Percentiles rank a stretch among this genome's conserved stretches.
Evolutionary conservation across 2,329 filamentous ascomycete genomes (phyloP).

Genomic region (Colletotrichum cordylinicola): DNA sequence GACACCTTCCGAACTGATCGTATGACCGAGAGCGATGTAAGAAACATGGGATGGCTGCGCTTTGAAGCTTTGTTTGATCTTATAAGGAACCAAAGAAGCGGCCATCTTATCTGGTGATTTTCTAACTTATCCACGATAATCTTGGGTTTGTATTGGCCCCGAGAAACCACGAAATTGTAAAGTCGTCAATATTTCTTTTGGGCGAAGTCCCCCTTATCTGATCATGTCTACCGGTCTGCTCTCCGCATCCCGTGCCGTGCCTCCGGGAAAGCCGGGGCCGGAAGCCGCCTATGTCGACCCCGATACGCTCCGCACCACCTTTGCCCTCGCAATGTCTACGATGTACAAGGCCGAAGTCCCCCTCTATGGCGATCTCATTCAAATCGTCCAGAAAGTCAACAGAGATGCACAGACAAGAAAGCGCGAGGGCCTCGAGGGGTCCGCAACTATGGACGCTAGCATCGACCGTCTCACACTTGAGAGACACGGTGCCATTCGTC

Average conservation of each 20-base stretch:
- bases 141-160: accelerated
- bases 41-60: background rate
- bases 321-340: slow-evolving; percentile 36
- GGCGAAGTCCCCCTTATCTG: background rate
- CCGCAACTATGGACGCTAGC: background rate
- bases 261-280: background rate
- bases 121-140: background rate
- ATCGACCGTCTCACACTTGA: slow-evolving; percentile 23
- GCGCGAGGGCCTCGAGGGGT: background rate
- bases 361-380: slow-evolving; percentile 36
- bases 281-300: slow-evolving; percentile 8
- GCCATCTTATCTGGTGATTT: no score
- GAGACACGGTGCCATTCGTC: slow-evolving; percentile 53
- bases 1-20: background rate
- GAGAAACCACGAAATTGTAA: background rate
- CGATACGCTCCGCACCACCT: slow-evolving; percentile 29
- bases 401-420: background rate
- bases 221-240: background rate
- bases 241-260: background rate
- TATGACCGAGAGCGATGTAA: background rate
- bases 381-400: slow-evolving; percentile 34
- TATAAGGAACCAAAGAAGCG: background rate
- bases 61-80: background rate
- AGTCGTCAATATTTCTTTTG: background rate
- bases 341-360: slow-evolving; percentile 42